Conservation (phyloP, 2,329 filamentous ascomycete species). For the Hypoxylon sp. region DNA sequence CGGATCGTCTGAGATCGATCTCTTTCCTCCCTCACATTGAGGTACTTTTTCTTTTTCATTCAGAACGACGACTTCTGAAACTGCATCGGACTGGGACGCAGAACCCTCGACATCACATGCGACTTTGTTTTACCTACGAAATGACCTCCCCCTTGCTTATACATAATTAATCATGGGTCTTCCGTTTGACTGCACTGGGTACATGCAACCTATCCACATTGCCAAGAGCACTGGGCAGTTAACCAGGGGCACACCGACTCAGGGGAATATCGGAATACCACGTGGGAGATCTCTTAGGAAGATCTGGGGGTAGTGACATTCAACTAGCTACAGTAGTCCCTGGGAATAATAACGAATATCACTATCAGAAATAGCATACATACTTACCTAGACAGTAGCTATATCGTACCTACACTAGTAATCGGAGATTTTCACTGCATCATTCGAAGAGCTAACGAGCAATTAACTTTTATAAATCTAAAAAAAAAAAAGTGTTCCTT, state of each 20-base stretch:
- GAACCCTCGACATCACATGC: background rate
- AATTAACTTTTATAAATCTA: background rate
- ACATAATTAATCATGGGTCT: background rate
- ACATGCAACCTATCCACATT: background rate
- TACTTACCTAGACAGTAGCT: slow-evolving; percentile 16
- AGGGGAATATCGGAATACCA: slow-evolving; percentile 14
- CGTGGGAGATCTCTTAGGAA: slow-evolving; percentile 6
- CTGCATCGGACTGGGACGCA: background rate
- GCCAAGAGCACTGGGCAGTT: background rate
- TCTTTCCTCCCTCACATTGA: slow-evolving; percentile 1
- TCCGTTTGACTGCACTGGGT: background rate
- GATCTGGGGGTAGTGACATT: background rate
- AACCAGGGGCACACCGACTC: background rate
- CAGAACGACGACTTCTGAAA: background rate
- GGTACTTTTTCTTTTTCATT: slow-evolving; percentile 6
- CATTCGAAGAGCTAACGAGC: slow-evolving; percentile 7
- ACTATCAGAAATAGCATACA: slow-evolving; percentile 2
- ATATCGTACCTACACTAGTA: slow-evolving; percentile 24
- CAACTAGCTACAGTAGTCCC: background rate
- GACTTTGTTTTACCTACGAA: background rate
- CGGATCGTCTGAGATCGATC: background rate
- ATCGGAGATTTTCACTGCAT: slow-evolving; percentile 21
- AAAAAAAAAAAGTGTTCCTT: slow-evolving; percentile 1
- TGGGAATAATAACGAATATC: slow-evolving; percentile 2
- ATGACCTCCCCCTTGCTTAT: background rate